Conservation (phyloP, 2,329 filamentous ascomycete species). For the Fusarium pininemorale region DNA sequence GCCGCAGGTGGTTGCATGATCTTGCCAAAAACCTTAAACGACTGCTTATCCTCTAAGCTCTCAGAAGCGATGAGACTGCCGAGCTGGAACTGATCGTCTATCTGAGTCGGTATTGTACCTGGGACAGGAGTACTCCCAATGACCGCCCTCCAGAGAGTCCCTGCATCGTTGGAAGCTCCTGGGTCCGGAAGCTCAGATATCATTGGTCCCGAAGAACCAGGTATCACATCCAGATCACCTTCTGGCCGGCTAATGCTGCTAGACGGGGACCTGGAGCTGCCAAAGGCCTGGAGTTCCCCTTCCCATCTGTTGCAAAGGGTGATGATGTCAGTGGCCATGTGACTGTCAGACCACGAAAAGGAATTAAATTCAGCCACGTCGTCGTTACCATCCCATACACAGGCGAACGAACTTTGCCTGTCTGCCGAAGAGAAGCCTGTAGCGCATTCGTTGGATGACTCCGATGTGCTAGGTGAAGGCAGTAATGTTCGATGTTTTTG, state of each 20-base stretch:
- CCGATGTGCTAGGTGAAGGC: not conserved
- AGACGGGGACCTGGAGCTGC: not conserved
- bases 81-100: not conserved
- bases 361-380: not conserved
- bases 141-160: not conserved
- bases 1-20: not conserved
- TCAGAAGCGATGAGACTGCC: accelerated
- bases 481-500: not conserved
- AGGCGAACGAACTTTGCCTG: not conserved
- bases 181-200: not conserved
- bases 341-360: not conserved
- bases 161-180: not conserved
- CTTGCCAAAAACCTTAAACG: not conserved
- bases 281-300: not conserved
- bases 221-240: accelerated
- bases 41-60: accelerated
- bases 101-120: not conserved
- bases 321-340: not conserved
- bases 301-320: not conserved
- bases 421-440: not conserved
- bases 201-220: accelerated
- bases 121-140: not conserved
- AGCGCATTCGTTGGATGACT: too few species aligned
- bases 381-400: not conserved
- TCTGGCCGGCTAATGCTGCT: not conserved